Conservation (phyloP, 495 filamentous ascomycete genomes). For the Sordaria brevicollis region DNA sequence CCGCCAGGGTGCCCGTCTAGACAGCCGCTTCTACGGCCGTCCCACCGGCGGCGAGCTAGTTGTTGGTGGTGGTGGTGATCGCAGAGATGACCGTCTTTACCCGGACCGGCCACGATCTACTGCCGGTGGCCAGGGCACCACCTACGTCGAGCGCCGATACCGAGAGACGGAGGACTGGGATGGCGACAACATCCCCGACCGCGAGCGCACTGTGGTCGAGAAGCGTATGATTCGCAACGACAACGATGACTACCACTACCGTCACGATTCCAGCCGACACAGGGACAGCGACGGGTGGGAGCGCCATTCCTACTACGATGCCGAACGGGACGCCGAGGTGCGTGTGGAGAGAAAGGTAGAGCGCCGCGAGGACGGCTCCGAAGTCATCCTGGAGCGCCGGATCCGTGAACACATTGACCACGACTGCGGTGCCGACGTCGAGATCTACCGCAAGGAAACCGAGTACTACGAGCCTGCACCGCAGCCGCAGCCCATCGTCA, state of each 20-base stretch:
- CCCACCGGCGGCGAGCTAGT: constrained; percentile 32
- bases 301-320: constrained; percentile 30
- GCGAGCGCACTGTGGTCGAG: constrained; percentile 18
- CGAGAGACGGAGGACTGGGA: constrained; percentile 37
- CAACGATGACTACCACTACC: constrained; percentile 16
- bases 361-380: constrained; percentile 31
- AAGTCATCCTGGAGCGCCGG: constrained; percentile 37
- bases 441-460: constrained; percentile 54
- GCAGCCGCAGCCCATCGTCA: constrained; percentile 51
- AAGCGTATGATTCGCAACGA: constrained; percentile 20
- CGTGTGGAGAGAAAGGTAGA: constrained; percentile 34
- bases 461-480: constrained; percentile 54
- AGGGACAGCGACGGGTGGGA: constrained; percentile 29
- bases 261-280: constrained; percentile 6
- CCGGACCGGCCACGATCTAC: constrained; percentile 38
- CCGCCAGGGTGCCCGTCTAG: constrained; percentile 26
- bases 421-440: constrained; percentile 38
- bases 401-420: constrained; percentile 35
- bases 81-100: constrained; percentile 31
- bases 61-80: too few relatives aligned
- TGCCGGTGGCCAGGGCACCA: constrained; percentile 29
- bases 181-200: constrained; percentile 18
- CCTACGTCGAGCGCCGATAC: constrained; percentile 23
- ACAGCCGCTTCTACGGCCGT: constrained; percentile 15
- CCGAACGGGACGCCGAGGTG: constrained; percentile 28